These are phyloP conservation scores for Mycena indigotica DNA, from an alignment of 768 basidiomycete species.

Conservation along the genomic window DNA sequence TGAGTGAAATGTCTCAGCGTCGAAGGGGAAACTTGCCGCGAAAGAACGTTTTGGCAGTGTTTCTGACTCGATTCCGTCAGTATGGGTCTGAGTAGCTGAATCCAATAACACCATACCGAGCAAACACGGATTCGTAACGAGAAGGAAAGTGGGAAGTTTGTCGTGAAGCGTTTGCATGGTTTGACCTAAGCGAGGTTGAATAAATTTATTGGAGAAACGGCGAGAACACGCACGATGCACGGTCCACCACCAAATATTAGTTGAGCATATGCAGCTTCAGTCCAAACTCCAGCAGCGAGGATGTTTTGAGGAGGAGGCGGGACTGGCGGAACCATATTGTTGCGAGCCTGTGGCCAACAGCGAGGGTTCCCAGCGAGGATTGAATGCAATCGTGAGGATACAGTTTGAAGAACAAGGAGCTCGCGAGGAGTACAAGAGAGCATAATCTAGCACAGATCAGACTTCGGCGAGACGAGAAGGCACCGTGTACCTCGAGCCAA, in stretches of 20 bases:
- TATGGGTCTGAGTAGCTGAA: background rate
- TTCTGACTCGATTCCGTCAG: background rate
- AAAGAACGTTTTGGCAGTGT: background rate
- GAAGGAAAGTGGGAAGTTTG: slow-evolving; percentile 9
- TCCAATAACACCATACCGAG: background rate
- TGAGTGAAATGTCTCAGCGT: too few relatives aligned
- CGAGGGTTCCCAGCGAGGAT: slow-evolving; percentile 7
- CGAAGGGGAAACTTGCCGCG: background rate
- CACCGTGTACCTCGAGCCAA: background rate
- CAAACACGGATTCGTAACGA: slow-evolving; percentile 12
- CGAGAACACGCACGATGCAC: slow-evolving; percentile 1
- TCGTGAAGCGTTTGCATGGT: slow-evolving; percentile 6
- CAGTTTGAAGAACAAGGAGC: slow-evolving; percentile 4
- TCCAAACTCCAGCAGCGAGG: slow-evolving; percentile 14
- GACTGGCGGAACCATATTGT: slow-evolving; percentile 13
- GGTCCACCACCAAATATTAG: slow-evolving; percentile 11
- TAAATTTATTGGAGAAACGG: background rate
- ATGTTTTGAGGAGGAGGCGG: slow-evolving; percentile 12
- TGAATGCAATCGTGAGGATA: background rate
- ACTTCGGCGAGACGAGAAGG: background rate
- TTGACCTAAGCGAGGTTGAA: background rate
- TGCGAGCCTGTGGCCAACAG: slow-evolving; percentile 5
- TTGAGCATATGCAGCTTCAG: slow-evolving; percentile 13
- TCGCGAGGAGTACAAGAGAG: slow-evolving; percentile 6
- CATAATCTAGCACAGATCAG: slow-evolving; percentile 6